phyloP scores from a whole-genome alignment of 495 filamentous ascomycete genomes.

The Gamarada debralockiae region DNA sequence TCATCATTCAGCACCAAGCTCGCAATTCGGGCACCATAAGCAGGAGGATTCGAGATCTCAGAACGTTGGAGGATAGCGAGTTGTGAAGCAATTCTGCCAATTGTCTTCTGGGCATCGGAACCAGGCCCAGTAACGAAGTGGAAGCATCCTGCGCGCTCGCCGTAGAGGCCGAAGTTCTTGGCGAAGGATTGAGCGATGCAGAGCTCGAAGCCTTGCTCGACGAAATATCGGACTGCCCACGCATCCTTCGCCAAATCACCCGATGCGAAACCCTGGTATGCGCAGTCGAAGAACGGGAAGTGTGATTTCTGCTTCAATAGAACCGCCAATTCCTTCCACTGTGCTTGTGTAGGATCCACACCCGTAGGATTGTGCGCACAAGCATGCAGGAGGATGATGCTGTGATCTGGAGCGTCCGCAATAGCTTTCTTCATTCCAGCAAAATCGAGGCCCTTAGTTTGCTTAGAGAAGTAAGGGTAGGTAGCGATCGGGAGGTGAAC shows the following conservation, averaged over 20 bases:
- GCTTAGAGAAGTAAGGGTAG: conserved; percentile 89
- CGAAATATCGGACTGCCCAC: conserved; percentile 88
- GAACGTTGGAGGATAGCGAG: conserved; percentile 92
- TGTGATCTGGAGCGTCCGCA: conserved; percentile 63
- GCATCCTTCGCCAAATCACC: conserved; percentile 82
- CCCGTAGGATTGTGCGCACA: conserved; percentile 99
- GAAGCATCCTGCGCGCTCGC: conserved; percentile 94
- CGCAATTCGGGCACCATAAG: conserved; percentile 90
- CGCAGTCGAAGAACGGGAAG: conserved; percentile 98
- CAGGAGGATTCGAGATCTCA: conserved; percentile 94
- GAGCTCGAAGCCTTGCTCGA: conserved; percentile 92
- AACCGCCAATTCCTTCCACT: conserved; percentile 86
- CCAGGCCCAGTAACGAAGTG: conserved; percentile 82
- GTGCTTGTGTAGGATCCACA: conserved; percentile 88
- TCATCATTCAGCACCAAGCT: conserved; percentile 77
- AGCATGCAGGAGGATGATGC: conserved; percentile 88
- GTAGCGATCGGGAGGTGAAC: conserved; percentile 70
- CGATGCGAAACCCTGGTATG: conserved; percentile 97
- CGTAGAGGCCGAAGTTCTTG: conserved; percentile 99
- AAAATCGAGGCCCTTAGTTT: conserved; percentile 90
- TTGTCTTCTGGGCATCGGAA: conserved; percentile 56
- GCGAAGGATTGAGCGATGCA: conserved; percentile 95
- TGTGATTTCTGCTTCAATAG: conserved; percentile 71
- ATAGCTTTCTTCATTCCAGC: conserved; percentile 75
- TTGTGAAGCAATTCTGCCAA: conserved; percentile 73